Evolutionary conservation across 2,329 filamentous ascomycete genomes (phyloP), one percentile per base, ranked within the genome.

Genomic region (Beauveria asiatica): DNA sequence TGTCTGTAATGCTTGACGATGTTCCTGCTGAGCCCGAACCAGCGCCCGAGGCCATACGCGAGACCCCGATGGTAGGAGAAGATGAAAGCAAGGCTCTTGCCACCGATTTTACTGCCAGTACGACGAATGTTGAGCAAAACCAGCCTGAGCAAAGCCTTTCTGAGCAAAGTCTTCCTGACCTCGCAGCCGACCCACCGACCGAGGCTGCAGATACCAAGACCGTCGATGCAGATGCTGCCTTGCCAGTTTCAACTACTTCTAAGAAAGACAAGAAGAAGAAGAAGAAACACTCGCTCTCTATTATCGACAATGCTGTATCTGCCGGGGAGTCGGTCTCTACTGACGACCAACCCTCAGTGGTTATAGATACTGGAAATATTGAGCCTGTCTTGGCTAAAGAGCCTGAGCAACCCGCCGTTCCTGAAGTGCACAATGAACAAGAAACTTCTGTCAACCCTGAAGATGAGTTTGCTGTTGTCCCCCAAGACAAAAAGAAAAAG

Each of bases 231-330:
- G 61, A 63, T 41, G 59, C 60, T 42, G 13, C 45, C 39, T 59
- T 16, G 55, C 48, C 53, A 27, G 37, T 45, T 10, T 57, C 39
- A 8, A 13, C 42, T n/a, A 50, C n/a, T 27, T 62, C 64, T 27
- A 68, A 66, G 60, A 71, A 68, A 46, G 66, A 64, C 58, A 68
- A 69, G 53, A 69, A 69, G 54, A 67, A 68, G 59, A 67, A 66
- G 63, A 67, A 68, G 62, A 70, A 65, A 23, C 39, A 9, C 16
- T 9, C 33, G 57, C 63, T 59, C 48, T 33, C 37, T 16, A 33
- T 44, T 10, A 21, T 62, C 5, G 62, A 64, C 23, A 62, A 63
- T 17, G 19, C 55, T 55, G 8, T 23, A 37, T 23, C 61, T 52
- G 13, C 50, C 30, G 61, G 60, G 9, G 51, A 19, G 17, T 30